These are phyloP conservation scores for Xylariaceae sp. DNA, from an alignment of 2,329 filamentous ascomycete genomes.

Conservation along the genomic window DNA sequence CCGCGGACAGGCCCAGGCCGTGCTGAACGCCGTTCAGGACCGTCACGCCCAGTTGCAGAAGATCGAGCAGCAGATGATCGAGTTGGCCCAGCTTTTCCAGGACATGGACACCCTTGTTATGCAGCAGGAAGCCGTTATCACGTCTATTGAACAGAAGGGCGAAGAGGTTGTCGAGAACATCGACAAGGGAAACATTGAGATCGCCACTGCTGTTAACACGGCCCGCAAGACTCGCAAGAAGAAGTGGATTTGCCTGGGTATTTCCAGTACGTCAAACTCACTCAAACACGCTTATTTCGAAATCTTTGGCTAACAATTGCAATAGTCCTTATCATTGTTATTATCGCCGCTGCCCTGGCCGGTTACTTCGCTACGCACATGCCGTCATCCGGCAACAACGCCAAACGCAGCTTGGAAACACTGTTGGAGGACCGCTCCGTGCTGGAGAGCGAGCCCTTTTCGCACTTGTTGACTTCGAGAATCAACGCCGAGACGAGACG, in stretches of 20 bases:
- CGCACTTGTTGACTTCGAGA: conserved; percentile 23
- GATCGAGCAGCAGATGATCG: conserved; percentile 85
- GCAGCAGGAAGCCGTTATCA: conserved; percentile 76
- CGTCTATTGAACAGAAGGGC: conserved; percentile 78
- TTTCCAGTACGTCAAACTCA: conserved; percentile 49
- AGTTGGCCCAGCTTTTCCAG: conserved; percentile 81
- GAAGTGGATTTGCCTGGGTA: conserved; percentile 94
- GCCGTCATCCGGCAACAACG: background rate
- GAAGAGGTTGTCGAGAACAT: conserved; percentile 83
- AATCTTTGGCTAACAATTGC: conserved; percentile 25
- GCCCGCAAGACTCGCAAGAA: conserved; percentile 77
- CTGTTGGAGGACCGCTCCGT: conserved; percentile 18
- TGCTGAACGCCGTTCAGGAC: conserved; percentile 72
- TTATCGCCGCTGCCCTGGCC: conserved; percentile 47
- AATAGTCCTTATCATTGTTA: conserved; percentile 47
- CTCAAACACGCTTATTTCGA: background rate
- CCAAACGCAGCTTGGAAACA: conserved; percentile 24
- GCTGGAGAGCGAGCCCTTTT: conserved; percentile 17
- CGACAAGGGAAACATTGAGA: conserved; percentile 77
- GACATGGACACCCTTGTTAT: conserved; percentile 82
- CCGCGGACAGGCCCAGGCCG: conserved; percentile 72
- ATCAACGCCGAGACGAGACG: conserved; percentile 22
- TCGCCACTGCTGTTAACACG: conserved; percentile 74
- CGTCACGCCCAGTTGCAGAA: conserved; percentile 84
- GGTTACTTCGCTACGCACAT: conserved; percentile 24